Conservation (phyloP, 2,329 filamentous ascomycete species). For the Cordyceps fumosorosea region DNA sequence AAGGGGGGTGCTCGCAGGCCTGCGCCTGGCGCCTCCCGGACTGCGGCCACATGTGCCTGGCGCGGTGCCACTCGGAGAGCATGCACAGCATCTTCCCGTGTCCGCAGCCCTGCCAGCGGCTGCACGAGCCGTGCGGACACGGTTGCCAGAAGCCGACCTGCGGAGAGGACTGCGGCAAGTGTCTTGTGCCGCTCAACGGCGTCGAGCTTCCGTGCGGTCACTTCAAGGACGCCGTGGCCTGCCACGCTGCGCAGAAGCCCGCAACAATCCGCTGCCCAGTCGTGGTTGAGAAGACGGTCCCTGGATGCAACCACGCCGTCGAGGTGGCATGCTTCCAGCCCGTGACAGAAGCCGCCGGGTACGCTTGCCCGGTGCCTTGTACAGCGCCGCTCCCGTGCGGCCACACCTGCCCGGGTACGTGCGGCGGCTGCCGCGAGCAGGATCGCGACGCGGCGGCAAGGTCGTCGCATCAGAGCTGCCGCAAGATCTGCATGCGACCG, state of each 20-base stretch:
- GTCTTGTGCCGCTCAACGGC: conserved; percentile 14
- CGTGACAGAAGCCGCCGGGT: conserved; percentile 10
- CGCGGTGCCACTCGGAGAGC: conserved; percentile 37
- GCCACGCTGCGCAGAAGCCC: conserved; percentile 5
- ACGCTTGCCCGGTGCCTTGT: conserved; percentile 18
- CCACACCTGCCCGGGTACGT: conserved; percentile 19
- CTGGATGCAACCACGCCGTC: conserved; percentile 10
- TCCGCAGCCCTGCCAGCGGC: conserved; percentile 35
- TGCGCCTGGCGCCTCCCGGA: conserved; percentile 39
- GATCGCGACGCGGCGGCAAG: conserved; percentile 15
- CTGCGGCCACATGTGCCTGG: conserved; percentile 40
- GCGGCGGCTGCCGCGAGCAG: conserved; percentile 5
- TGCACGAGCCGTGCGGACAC: conserved; percentile 36
- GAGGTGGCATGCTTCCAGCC: conserved; percentile 8
- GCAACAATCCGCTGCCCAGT: background rate
- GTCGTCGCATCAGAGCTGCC: conserved; percentile 30
- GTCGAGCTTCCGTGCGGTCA: conserved; percentile 19
- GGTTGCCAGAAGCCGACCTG: conserved; percentile 33
- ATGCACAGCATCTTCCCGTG: conserved; percentile 40
- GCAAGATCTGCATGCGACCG: conserved; percentile 37
- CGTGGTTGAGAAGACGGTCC: conserved; percentile 8
- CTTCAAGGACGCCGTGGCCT: conserved; percentile 7
- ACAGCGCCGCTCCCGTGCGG: conserved; percentile 32
- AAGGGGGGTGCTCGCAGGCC: conserved; percentile 50
- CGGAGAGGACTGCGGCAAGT: conserved; percentile 32